Conservation (phyloP, 2,329 filamentous ascomycete species). For the Fusarium brachygibbosum region DNA sequence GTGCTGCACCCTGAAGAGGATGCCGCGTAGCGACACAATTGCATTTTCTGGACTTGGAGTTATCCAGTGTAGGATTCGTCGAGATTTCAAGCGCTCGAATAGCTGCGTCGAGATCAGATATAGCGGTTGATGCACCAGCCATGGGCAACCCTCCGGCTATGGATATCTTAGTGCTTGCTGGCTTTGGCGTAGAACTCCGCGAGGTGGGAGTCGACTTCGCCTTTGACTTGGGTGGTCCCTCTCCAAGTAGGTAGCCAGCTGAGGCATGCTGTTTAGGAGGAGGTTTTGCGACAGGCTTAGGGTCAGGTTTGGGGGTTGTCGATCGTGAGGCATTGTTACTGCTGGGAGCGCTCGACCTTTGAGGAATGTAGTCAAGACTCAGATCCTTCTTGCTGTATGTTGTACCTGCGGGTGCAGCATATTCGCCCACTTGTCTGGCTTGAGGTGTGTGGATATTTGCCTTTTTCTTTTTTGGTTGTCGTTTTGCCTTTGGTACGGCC, state of each 20-base stretch:
- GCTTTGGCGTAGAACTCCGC: conserved; percentile 68
- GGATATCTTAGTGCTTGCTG: conserved; percentile 73
- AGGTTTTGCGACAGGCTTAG: conserved; percentile 55
- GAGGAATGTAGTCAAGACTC: conserved; percentile 79
- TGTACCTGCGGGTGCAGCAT: conserved; percentile 74
- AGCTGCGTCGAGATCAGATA: conserved; percentile 80
- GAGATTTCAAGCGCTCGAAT: conserved; percentile 92
- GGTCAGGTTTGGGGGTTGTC: conserved; percentile 52
- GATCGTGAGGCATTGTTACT: conserved; percentile 56
- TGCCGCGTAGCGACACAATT: conserved; percentile 91
- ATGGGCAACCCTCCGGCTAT: conserved; percentile 84
- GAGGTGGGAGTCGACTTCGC: conserved; percentile 66
- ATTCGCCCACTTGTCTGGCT: conserved; percentile 70
- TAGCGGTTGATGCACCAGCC: conserved; percentile 81
- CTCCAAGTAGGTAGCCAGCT: conserved; percentile 84
- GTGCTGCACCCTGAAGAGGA: conserved; percentile 88
- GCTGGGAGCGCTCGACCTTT: conserved; percentile 58
- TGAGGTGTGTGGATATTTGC: conserved; percentile 73
- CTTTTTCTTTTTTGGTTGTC: conserved; percentile 69
- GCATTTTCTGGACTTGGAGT: conserved; percentile 74
- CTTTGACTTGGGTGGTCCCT: conserved; percentile 71
- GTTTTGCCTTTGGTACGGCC: conserved; percentile 63
- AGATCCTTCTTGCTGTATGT: conserved; percentile 81
- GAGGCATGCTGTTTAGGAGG: conserved; percentile 70
- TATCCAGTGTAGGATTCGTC: conserved; percentile 81